These are phyloP conservation scores for Colletotrichum scovillei DNA, from an alignment of 2,329 filamentous ascomycete species.

Conservation along the genomic window DNA sequence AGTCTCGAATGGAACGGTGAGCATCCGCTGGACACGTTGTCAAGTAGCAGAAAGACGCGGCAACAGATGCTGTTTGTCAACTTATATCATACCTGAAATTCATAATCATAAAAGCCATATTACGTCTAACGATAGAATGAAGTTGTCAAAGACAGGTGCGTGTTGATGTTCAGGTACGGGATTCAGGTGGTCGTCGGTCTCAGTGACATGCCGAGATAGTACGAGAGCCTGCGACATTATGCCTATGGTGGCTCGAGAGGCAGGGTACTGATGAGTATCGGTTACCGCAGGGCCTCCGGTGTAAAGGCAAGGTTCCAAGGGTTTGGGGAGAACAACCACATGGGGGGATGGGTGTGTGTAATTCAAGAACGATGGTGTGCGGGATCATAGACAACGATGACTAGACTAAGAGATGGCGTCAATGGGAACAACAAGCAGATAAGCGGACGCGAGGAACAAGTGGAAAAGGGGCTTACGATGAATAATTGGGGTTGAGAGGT, in stretches of 20 bases:
- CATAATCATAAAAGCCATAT: too few relatives aligned
- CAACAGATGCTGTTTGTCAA: background rate
- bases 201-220: slow-evolving; percentile 8
- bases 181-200: background rate
- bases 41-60: background rate
- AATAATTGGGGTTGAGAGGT: background rate
- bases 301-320: background rate
- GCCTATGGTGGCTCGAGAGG: slow-evolving; percentile 1
- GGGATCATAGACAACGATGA: background rate
- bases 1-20: background rate
- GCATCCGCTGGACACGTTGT: background rate
- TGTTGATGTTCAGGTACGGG: background rate
- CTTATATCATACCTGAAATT: too few relatives aligned
- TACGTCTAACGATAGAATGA: background rate
- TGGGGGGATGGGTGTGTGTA: background rate
- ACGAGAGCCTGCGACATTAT: slow-evolving; percentile 11
- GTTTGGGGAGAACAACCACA: background rate
- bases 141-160: background rate
- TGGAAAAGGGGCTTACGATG: background rate
- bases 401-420: background rate
- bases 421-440: background rate
- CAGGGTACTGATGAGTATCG: background rate
- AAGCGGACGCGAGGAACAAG: background rate
- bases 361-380: background rate
- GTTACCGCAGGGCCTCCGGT: background rate